Conservation (phyloP, 2,329 filamentous ascomycete species). For the Diaporthe humulicola region DNA sequence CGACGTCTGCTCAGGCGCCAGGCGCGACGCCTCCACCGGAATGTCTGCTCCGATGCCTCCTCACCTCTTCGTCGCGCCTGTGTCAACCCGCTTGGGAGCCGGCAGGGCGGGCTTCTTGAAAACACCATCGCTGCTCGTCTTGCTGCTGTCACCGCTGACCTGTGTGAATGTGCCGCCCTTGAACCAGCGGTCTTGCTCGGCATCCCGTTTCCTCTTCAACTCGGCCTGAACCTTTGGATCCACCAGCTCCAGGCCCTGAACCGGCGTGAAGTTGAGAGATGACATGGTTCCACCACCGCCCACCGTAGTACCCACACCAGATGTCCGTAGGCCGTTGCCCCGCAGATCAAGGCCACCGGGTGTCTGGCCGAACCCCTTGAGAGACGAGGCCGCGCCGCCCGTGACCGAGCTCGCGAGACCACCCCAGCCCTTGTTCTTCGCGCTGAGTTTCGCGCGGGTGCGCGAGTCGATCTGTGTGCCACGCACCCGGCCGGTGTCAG, state of each 20-base stretch:
- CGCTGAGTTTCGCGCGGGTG: conserved; percentile 91
- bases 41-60: background rate
- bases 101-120: conserved; percentile 89
- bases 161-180: conserved; percentile 98
- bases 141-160: conserved; percentile 68
- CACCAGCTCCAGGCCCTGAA: conserved; percentile 94
- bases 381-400: conserved; percentile 80
- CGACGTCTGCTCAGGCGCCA: background rate
- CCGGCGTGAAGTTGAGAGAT: conserved; percentile 91
- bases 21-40: conserved; percentile 8
- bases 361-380: conserved; percentile 79
- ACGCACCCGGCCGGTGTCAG: conserved; percentile 90
- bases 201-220: conserved; percentile 89
- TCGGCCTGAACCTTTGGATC: conserved; percentile 93
- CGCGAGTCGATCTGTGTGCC: conserved; percentile 91
- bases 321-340: conserved; percentile 82
- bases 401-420: conserved; percentile 68
- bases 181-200: conserved; percentile 96
- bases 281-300: conserved; percentile 82
- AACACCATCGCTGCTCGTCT: conserved; percentile 60
- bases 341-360: conserved; percentile 77
- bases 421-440: conserved; percentile 97
- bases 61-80: conserved; percentile 66
- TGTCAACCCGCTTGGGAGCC: conserved; percentile 79
- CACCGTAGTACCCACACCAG: conserved; percentile 82